Evolutionary conservation across 1,284 basidiomycete species (phyloP).

Genomic region (Melampsora americana): DNA sequence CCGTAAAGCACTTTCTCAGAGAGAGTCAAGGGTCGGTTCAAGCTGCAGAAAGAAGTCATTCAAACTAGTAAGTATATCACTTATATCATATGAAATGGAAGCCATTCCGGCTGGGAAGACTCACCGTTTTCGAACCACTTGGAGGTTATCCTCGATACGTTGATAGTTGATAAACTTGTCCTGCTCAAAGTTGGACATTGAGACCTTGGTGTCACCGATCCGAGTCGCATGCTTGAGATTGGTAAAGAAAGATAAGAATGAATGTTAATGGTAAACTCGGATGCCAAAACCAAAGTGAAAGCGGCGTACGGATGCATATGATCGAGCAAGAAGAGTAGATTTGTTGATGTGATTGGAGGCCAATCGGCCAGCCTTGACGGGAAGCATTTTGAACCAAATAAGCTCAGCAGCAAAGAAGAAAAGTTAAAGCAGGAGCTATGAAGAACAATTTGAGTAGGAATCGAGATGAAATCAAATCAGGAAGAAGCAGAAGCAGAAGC

Average conservation of each 20-base stretch:
- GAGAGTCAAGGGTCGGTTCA: conserved; percentile 87
- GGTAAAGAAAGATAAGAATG: no score
- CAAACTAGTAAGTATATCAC: conserved; percentile 25
- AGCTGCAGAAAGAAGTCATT: conserved; percentile 58
- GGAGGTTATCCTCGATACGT: conserved; percentile 91
- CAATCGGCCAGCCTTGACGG: background rate
- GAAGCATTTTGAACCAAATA: background rate
- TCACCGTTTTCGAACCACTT: conserved; percentile 73
- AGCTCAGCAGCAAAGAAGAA: background rate
- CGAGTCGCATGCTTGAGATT: conserved; percentile 58
- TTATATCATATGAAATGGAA: conserved; percentile 8
- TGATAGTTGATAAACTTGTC: conserved; percentile 91
- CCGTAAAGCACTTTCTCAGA: conserved; percentile 99
- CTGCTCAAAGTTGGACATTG: conserved; percentile 84
- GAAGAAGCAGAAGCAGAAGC: background rate
- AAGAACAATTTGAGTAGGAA: background rate
- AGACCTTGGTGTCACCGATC: conserved; percentile 86
- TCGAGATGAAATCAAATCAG: background rate
- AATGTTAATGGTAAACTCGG: no score
- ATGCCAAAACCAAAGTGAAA: background rate
- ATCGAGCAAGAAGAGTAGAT: conserved; percentile 1
- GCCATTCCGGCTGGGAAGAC: conserved; percentile 50
- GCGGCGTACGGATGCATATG: conserved; percentile 7
- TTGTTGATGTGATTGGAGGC: conserved; percentile 4
- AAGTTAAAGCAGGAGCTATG: background rate